A percentile compares a stretch with the other conserved stretches of the same genome.
phyloP scores from a whole-genome alignment of 2,329 filamentous ascomycete genomes.

The Diaporthe ilicicola region DNA sequence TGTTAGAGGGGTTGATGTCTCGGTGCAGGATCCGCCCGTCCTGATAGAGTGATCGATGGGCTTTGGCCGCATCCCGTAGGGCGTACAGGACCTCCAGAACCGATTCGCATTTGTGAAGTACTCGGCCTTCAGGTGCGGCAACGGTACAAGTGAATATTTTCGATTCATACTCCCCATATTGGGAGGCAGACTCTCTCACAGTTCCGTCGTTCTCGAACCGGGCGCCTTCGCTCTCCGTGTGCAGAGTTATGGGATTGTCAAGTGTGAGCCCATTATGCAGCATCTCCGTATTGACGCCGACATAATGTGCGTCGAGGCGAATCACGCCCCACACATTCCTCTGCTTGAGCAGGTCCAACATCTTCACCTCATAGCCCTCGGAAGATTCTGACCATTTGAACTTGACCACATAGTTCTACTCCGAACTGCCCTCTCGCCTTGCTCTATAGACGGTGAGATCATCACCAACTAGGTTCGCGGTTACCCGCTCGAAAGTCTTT shows the following conservation, averaged over 20 bases:
- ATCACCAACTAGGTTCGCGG: neutral
- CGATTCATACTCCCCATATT: neutral
- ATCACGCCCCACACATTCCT: neutral
- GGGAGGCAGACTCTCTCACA: neutral
- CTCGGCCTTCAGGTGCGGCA: slow-evolving; percentile 37
- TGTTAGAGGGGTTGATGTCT: slow-evolving; percentile 48
- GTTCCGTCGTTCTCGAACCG: neutral
- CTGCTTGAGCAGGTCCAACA: neutral
- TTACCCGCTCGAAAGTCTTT: neutral
- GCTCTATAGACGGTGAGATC: slow-evolving; percentile 3
- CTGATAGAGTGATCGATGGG: slow-evolving; percentile 45
- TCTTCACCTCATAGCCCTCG: neutral
- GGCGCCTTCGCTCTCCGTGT: neutral
- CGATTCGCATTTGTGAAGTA: slow-evolving; percentile 40
- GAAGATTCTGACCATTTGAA: neutral
- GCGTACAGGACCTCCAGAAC: slow-evolving; percentile 45
- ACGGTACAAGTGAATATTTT: neutral
- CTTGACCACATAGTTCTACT: neutral
- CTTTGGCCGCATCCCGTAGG: slow-evolving; percentile 46
- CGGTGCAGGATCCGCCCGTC: slow-evolving; percentile 46
- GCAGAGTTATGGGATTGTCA: neutral
- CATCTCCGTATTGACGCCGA: neutral
- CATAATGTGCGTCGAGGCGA: neutral
- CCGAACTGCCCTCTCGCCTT: neutral
- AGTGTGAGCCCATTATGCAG: neutral